A percentile compares a stretch with the other conserved stretches of the same genome.
These are phyloP conservation scores for Morella rubra DNA, from an alignment of 306 rosid genomes.

Conservation along the genomic window DNA sequence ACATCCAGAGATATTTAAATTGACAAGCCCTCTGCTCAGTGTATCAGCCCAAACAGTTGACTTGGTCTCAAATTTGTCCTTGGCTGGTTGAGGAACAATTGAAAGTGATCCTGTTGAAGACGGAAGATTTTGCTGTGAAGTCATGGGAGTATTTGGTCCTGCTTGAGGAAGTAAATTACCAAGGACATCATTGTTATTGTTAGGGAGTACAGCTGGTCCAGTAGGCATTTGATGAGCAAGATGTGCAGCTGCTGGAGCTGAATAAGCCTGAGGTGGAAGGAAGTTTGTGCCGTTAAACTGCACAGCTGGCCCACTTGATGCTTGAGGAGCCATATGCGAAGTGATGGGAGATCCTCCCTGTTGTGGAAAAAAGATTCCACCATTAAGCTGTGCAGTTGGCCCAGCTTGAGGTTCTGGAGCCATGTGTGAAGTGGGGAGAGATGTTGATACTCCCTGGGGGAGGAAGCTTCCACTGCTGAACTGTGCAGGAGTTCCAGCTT, in stretches of 20 bases:
- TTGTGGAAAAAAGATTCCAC: slow-evolving; percentile 47
- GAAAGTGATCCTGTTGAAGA: slow-evolving; percentile 48
- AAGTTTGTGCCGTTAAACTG: slow-evolving; percentile 52
- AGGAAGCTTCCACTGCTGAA: slow-evolving; percentile 49
- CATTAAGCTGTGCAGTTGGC: slow-evolving; percentile 38
- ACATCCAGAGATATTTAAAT: slow-evolving; percentile 96
- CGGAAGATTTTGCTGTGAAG: slow-evolving; percentile 48
- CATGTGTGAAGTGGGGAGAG: slow-evolving; percentile 46
- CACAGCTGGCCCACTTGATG: slow-evolving; percentile 41
- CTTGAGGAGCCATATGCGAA: slow-evolving; percentile 32
- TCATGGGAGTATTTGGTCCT: slow-evolving; percentile 41
- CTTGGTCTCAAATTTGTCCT: slow-evolving; percentile 85
- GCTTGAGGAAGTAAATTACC: slow-evolving; percentile 46
- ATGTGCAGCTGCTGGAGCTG: slow-evolving; percentile 30
- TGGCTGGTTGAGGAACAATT: slow-evolving; percentile 57
- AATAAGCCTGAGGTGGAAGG: slow-evolving; percentile 29
- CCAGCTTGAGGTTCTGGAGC: slow-evolving; percentile 56
- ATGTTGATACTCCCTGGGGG: slow-evolving; percentile 47
- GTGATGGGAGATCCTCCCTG: slow-evolving; percentile 45
- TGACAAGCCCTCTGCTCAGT: slow-evolving; percentile 87
- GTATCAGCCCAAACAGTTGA: slow-evolving; percentile 99
- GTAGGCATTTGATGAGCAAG: slow-evolving; percentile 35
- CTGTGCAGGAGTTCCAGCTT: slow-evolving; percentile 55
- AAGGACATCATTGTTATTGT: slow-evolving; percentile 30
- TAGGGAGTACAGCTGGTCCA: slow-evolving; percentile 34